Base-by-base conservation (phyloP, 2,329 filamentous ascomycete genomes). In the Coniochaeta pulveracea region DNA sequence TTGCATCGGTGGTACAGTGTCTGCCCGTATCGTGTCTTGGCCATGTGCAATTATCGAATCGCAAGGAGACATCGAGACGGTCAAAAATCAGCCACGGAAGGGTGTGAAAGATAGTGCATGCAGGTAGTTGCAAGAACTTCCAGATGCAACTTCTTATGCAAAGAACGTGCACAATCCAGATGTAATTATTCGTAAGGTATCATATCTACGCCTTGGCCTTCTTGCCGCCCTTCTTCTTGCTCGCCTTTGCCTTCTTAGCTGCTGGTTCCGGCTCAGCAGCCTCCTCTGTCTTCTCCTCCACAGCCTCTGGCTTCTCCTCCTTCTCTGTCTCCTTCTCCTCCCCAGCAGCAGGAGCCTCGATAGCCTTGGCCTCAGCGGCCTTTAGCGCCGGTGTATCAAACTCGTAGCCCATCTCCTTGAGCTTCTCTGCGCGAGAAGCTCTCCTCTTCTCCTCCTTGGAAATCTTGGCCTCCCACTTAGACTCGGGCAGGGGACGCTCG, bases 351-450 rank as follows among this genome's bases (percentile, higher is more conserved):
- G 58, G 56, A 21, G 60, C 44, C 17, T 55, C 49, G 23, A 53
- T 31, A 11, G 28, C 46, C 35, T 47, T 43, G 11, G 48, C 51
- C 35, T 50, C 49, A 16, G 47, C 42, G 25, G 57, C 52, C 64
- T 84, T 93, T 44, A 94, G 59, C 43, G 67, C 61, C 1, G 85
- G 85, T 15, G 74, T 70, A 33, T 84, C 72, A 49, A 85, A 88
- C 39, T 91, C 78, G 56, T 98, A 96, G 8, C 82, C 89, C 38
- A 93, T 57, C 26, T 69, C 76, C 66, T 84, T 79, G 43, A 95
- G 62, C 61, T 83, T 82, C 51, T 80, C 72, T 2, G 72, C 76
- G 58, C 85, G 82, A 43, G 66, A 66, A 23, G 63, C 59, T 35
- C 91, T 70, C 56, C 73, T 78, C 54, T 71, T 66, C 55, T 80